These are phyloP conservation scores for Centrapalus pauciflorus DNA, from an alignment of 129 eudicot genomes.

Conservation along the genomic window DNA sequence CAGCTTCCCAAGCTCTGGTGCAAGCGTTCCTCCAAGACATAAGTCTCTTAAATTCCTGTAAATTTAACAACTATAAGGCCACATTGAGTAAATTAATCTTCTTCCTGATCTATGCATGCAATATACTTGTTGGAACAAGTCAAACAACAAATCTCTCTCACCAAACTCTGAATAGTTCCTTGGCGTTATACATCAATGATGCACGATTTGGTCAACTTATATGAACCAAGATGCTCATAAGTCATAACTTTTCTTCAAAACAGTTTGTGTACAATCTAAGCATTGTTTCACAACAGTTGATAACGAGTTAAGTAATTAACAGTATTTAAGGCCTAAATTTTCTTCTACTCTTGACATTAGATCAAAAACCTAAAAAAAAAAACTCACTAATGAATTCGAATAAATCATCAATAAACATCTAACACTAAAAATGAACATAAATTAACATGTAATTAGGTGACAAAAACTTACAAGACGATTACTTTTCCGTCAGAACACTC, in stretches of 20 bases:
- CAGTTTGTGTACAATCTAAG: no score
- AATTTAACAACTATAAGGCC: neutral
- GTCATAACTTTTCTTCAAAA: no score
- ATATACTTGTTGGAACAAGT: no score
- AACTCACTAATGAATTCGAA: neutral
- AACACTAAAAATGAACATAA: neutral
- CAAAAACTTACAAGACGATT: slow-evolving; percentile 41
- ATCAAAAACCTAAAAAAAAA: slow-evolving; percentile 11
- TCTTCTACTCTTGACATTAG: neutral
- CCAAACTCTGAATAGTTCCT: no score
- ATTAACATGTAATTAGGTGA: neutral
- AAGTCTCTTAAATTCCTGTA: slow-evolving; percentile 56
- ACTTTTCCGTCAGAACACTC: slow-evolving; percentile 58
- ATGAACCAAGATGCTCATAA: no score
- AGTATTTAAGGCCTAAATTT: no score
- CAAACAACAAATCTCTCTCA: no score
- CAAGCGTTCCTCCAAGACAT: slow-evolving; percentile 64
- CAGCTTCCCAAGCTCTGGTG: slow-evolving; percentile 60
- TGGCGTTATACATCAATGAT: no score
- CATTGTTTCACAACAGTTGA: no score
- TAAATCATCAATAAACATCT: no score
- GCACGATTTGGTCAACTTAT: no score
- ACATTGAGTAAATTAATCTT: neutral
- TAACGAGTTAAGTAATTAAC: no score
- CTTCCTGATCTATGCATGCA: neutral